A percentile compares a stretch with the other conserved stretches of the same genome.
phyloP scores from a whole-genome alignment of 257 asterid species.

The Verbena officinalis region DNA sequence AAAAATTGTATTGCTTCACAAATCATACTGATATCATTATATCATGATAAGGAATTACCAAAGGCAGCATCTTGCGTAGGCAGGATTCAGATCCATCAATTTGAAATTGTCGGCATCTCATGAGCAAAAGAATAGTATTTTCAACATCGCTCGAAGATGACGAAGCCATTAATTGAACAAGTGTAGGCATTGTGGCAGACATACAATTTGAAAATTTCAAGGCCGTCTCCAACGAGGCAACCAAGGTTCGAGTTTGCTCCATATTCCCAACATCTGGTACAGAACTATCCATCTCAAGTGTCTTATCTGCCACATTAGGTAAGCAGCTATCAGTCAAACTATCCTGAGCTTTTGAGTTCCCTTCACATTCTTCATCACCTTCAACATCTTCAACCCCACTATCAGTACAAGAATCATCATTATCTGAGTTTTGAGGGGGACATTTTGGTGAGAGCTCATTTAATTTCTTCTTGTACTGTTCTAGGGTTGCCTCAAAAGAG shows the following conservation, averaged over 20 bases:
- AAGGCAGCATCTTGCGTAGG: slow-evolving; percentile 95
- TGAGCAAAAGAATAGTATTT: slow-evolving; percentile 82
- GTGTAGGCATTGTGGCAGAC: slow-evolving; percentile 76
- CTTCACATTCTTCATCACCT: slow-evolving; percentile 46
- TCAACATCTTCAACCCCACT: slow-evolving; percentile 59
- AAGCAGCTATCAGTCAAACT: slow-evolving; percentile 76
- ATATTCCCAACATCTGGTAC: slow-evolving; percentile 94
- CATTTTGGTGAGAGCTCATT: slow-evolving; percentile 64
- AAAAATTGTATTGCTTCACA: neutral
- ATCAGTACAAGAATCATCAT: slow-evolving; percentile 55
- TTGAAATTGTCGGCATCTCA: slow-evolving; percentile 97
- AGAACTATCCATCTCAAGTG: slow-evolving; percentile 45
- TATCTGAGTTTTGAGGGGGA: slow-evolving; percentile 43
- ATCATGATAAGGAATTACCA: slow-evolving; percentile 63
- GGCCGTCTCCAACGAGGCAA: slow-evolving; percentile 96
- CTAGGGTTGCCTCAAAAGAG: slow-evolving; percentile 95
- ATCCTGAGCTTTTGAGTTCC: slow-evolving; percentile 41
- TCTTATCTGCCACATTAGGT: slow-evolving; percentile 46
- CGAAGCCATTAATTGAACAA: slow-evolving; percentile 96
- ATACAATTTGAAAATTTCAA: slow-evolving; percentile 84
- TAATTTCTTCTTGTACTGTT: slow-evolving; percentile 86
- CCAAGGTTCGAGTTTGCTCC: slow-evolving; percentile 94
- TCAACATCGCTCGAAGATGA: slow-evolving; percentile 97
- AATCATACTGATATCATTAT: slow-evolving; percentile 18
- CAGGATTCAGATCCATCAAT: slow-evolving; percentile 92